Evolutionary conservation across 2,329 filamentous ascomycete genomes (phyloP).

Genomic region (Trichoderma sp.): DNA sequence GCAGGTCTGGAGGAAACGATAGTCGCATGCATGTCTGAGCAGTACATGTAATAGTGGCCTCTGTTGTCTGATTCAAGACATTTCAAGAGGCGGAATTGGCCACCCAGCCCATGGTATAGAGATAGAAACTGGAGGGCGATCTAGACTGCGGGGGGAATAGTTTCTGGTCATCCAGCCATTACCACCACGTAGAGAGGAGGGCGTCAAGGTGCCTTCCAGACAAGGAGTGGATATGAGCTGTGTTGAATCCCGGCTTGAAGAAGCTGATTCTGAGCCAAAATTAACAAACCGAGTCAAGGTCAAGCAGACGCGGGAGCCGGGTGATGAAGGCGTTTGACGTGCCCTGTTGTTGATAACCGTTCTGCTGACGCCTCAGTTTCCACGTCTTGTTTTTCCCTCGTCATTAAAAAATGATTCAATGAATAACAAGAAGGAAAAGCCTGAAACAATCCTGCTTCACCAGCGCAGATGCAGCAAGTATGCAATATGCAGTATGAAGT

Average conservation of each 20-base stretch:
- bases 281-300: neutral
- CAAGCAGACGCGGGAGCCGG: neutral
- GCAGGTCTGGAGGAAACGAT: neutral
- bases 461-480: neutral
- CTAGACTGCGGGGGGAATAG: neutral
- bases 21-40: slow-evolving; percentile 21
- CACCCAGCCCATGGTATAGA: neutral
- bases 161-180: neutral
- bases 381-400: neutral
- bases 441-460: neutral
- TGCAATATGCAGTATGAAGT: neutral
- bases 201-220: neutral
- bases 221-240: slow-evolving; percentile 1
- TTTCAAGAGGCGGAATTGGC: slow-evolving; percentile 1
- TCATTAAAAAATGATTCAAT: neutral
- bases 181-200: slow-evolving; percentile 5
- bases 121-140: neutral
- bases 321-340: neutral
- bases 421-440: neutral
- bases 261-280: slow-evolving; percentile 3
- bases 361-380: neutral
- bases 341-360: neutral
- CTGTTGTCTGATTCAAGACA: slow-evolving; percentile 8
- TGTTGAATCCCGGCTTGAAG: neutral
- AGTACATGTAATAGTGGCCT: slow-evolving; percentile 8